Evolutionary conservation across 768 basidiomycete species (phyloP).

Genomic region (Rhodotorula taiwanensis): DNA sequence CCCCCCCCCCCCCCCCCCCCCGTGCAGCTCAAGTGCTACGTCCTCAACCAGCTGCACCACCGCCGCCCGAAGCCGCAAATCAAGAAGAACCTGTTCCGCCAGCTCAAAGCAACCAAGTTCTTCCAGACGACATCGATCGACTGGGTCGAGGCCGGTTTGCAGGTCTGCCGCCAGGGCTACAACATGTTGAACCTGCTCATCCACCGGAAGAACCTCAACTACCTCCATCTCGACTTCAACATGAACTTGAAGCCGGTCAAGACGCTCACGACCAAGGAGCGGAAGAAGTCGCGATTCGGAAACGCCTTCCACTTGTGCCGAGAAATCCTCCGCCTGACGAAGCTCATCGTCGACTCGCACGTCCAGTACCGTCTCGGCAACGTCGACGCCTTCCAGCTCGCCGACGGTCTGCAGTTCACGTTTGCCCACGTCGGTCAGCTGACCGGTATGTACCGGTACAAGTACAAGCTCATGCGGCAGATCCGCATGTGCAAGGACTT

Average conservation of each 20-base stretch:
- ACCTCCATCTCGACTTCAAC: constrained; percentile 95
- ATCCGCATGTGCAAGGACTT: constrained; percentile 98
- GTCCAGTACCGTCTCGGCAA: constrained; percentile 98
- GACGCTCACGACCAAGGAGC: constrained; percentile 97
- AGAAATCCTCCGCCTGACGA: constrained; percentile 94
- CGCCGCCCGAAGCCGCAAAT: constrained; percentile 92
- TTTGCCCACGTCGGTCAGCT: constrained; percentile 95
- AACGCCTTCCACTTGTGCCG: constrained; percentile 98
- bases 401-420: constrained; percentile 95
- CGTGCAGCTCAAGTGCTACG: constrained; percentile 65
- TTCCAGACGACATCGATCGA: constrained; percentile 97
- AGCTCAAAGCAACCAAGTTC: constrained; percentile 95
- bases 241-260: constrained; percentile 93
- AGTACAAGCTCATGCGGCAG: constrained; percentile 99
- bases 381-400: constrained; percentile 97
- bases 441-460: constrained; percentile 99
- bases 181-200: constrained; percentile 99
- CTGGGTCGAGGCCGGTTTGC: constrained; percentile 98
- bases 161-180: constrained; percentile 97
- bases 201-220: constrained; percentile 77
- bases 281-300: constrained; percentile 99
- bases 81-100: constrained; percentile 93
- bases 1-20: too few species aligned
- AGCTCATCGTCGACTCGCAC: constrained; percentile 96
- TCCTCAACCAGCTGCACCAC: constrained; percentile 85